Evolutionary conservation across 2,329 filamentous ascomycete species (phyloP).

Genomic region (Atkinsonella hypoxylon): DNA sequence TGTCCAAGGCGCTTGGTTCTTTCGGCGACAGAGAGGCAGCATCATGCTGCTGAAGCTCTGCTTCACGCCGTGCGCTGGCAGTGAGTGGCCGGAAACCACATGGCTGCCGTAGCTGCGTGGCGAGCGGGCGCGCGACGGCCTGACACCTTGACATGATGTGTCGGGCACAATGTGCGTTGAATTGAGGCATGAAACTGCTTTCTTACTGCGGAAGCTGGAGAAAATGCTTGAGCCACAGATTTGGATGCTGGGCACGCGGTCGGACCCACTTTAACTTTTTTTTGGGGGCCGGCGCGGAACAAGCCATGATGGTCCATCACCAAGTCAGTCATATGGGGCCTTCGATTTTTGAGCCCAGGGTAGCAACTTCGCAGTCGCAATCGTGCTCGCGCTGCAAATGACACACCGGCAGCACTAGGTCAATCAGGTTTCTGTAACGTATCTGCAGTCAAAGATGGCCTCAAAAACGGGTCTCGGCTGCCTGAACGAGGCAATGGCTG

Average conservation of each 20-base stretch:
- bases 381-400: neutral
- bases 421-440: neutral
- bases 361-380: conserved; percentile 1
- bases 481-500: conserved; percentile 40
- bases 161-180: neutral
- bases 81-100: conserved; percentile 24
- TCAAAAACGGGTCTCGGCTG: conserved; percentile 32
- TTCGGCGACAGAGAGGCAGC: conserved; percentile 6
- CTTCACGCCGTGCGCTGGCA: conserved; percentile 20
- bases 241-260: neutral
- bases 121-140: conserved; percentile 44
- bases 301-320: conserved; percentile 1
- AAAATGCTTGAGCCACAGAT: conserved; percentile 5
- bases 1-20: conserved; percentile 27
- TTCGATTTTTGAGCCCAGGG: conserved; percentile 13
- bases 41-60: conserved; percentile 14
- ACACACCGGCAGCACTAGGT: conserved; percentile 4
- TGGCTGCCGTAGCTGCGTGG: conserved; percentile 37
- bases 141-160: conserved; percentile 45
- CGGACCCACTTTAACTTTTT: conserved; percentile 17
- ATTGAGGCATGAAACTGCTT: neutral
- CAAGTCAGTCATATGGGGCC: neutral
- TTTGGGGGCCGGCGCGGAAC: conserved; percentile 14
- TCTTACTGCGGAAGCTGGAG: neutral
- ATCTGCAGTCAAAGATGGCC: conserved; percentile 5